These are phyloP conservation scores for Bondarzewia mesenterica DNA, from an alignment of 1,284 basidiomycete genomes.

Conservation along the genomic window DNA sequence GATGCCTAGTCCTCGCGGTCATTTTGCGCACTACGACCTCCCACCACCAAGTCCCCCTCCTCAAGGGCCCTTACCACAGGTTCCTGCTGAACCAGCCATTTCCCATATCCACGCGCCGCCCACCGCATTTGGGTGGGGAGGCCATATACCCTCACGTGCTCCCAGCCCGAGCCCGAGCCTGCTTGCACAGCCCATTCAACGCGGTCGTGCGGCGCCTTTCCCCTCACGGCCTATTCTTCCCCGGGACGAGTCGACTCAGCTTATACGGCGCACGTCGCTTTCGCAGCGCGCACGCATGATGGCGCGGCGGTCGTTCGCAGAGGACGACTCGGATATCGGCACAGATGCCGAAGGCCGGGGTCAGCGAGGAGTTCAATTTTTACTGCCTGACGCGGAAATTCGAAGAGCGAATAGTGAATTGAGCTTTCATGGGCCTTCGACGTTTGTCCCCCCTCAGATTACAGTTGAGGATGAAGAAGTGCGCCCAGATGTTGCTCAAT, in stretches of 20 bases:
- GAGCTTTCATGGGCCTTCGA: background rate
- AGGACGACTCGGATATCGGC: background rate
- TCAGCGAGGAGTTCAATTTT: background rate
- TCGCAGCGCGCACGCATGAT: background rate
- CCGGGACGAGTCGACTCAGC: slow-evolving; percentile 16
- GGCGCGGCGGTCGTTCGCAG: slow-evolving; percentile 7
- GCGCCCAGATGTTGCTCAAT: slow-evolving; percentile 9
- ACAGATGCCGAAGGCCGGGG: slow-evolving; percentile 9
- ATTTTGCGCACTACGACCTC: background rate
- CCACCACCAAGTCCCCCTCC: slow-evolving; percentile 12
- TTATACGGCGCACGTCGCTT: slow-evolving; percentile 16
- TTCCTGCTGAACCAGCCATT: background rate
- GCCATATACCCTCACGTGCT: slow-evolving; percentile 9
- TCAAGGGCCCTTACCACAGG: slow-evolving; percentile 8
- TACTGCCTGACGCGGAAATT: background rate
- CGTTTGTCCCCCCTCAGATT: slow-evolving; percentile 1
- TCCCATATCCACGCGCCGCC: background rate
- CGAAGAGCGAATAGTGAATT: background rate
- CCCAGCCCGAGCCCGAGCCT: slow-evolving; percentile 13
- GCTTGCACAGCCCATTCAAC: slow-evolving; percentile 26
- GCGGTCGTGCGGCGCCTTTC: slow-evolving; percentile 44
- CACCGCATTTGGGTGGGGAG: slow-evolving; percentile 3
- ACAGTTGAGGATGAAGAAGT: slow-evolving; percentile 5
- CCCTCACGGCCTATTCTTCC: slow-evolving; percentile 31
- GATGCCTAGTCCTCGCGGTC: background rate